phyloP scores from a whole-genome alignment of 2,329 filamentous ascomycete genomes.

The Sphaerulina vaccinii region DNA sequence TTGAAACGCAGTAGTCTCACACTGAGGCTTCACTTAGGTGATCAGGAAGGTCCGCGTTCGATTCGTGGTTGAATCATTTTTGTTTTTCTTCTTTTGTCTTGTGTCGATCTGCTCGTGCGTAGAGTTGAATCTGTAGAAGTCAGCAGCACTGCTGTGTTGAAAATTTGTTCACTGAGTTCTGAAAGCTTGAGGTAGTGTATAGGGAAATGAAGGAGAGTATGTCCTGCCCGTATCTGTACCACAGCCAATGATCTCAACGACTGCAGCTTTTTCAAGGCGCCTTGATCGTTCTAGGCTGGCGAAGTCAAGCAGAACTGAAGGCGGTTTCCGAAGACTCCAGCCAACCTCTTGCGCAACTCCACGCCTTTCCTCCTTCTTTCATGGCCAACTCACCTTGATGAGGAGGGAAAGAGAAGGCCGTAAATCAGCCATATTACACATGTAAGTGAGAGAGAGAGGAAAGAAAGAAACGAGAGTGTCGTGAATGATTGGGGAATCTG shows the following conservation, averaged over 20 bases:
- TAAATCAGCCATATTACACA: slow-evolving; percentile 24
- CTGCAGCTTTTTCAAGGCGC: slow-evolving; percentile 63
- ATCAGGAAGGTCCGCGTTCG: neutral
- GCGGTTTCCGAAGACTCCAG: slow-evolving; percentile 42
- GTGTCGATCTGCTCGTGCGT: no score
- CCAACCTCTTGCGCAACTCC: slow-evolving; percentile 22
- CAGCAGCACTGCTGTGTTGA: no score
- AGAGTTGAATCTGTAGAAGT: no score
- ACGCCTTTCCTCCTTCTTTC: slow-evolving; percentile 37
- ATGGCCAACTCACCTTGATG: slow-evolving; percentile 27
- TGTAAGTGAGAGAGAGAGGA: neutral
- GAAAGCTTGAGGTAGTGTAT: slow-evolving; percentile 5
- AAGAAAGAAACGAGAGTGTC: neutral
- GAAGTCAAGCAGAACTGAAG: slow-evolving; percentile 30
- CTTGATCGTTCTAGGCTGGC: slow-evolving; percentile 32
- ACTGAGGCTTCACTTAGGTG: no score
- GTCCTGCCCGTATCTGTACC: slow-evolving; percentile 70
- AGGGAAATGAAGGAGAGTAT: slow-evolving; percentile 30
- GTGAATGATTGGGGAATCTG: slow-evolving; percentile 1
- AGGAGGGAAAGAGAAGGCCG: slow-evolving; percentile 35
- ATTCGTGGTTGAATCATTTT: neutral
- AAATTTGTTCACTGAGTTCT: slow-evolving; percentile 10
- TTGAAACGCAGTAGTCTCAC: no score
- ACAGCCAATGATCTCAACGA: slow-evolving; percentile 56
- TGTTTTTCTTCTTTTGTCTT: neutral